Evolutionary conservation across 441 rosid species (phyloP).

Genomic region (Erodium trifolium): DNA sequence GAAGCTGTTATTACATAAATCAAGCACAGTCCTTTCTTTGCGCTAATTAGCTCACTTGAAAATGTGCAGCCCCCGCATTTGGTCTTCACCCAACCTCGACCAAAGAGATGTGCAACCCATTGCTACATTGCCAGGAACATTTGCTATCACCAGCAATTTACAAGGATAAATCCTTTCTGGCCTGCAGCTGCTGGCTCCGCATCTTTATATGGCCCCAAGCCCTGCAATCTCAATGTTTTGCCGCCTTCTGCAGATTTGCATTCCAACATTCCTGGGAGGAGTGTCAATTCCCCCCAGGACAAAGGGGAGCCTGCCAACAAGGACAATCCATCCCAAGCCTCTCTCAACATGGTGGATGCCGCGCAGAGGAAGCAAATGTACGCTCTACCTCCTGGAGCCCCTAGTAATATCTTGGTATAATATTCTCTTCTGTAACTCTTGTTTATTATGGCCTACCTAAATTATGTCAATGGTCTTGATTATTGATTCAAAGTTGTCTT

Average conservation of each 20-base stretch:
- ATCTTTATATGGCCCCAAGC: conserved; percentile 70
- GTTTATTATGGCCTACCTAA: not conserved
- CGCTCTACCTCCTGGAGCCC: conserved; percentile 70
- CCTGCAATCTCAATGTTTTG: conserved; percentile 59
- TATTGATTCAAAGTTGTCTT: not conserved
- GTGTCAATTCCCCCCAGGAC: conserved; percentile 39
- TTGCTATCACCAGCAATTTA: conserved; percentile 57
- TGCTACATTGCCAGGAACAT: conserved; percentile 83
- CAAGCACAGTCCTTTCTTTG: too few species aligned
- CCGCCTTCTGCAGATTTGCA: conserved; percentile 61
- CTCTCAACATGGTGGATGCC: conserved; percentile 40
- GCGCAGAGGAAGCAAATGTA: conserved; percentile 72
- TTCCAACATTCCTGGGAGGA: conserved; percentile 40
- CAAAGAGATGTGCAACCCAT: conserved; percentile 90
- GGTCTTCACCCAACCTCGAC: conserved; percentile 68
- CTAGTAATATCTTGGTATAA: conserved; percentile 74
- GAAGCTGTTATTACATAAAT: too few species aligned
- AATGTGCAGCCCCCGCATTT: conserved; percentile 57
- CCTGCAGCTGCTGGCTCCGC: conserved; percentile 62
- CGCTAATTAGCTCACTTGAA: too few species aligned
- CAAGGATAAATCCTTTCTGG: conserved; percentile 89
- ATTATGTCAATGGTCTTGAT: too few species aligned
- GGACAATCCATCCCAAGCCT: conserved; percentile 46
- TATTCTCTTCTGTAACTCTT: conserved; percentile 1
- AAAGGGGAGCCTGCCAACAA: conserved; percentile 52